These are phyloP conservation scores for Cladosporium halotolerans DNA, from an alignment of 2,329 filamentous ascomycete species.

Conservation along the genomic window DNA sequence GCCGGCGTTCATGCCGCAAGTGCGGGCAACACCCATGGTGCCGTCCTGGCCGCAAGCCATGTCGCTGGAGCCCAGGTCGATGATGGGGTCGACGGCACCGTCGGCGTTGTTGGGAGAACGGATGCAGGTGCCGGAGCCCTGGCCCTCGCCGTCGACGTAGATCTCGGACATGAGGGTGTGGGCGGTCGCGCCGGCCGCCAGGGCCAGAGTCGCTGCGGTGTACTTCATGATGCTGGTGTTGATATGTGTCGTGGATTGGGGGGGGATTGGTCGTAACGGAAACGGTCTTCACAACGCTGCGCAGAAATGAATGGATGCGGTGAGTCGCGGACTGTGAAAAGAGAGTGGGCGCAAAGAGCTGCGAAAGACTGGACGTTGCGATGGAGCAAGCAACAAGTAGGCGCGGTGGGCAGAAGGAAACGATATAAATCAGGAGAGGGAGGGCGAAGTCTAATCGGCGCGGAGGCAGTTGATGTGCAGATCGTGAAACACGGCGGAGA, in stretches of 20 bases:
- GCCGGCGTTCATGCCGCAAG: slow-evolving; percentile 44
- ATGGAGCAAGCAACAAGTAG: neutral
- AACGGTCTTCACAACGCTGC: neutral
- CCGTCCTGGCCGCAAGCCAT: slow-evolving; percentile 61
- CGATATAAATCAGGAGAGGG: slow-evolving; percentile 9
- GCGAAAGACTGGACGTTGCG: slow-evolving; percentile 5
- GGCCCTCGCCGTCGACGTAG: slow-evolving; percentile 47
- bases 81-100: slow-evolving; percentile 53
- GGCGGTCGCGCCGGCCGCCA: slow-evolving; percentile 15
- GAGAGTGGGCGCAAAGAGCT: slow-evolving; percentile 9
- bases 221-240: slow-evolving; percentile 13
- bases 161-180: slow-evolving; percentile 62
- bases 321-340: slow-evolving; percentile 5
- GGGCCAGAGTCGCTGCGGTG: slow-evolving; percentile 12
- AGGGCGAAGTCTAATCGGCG: neutral
- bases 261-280: neutral
- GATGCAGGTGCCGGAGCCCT: slow-evolving; percentile 67
- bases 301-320: slow-evolving; percentile 11
- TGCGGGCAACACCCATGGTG: slow-evolving; percentile 42
- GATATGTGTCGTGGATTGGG: neutral
- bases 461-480: slow-evolving; percentile 1
- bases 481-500: slow-evolving; percentile 8
- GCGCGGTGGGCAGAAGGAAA: neutral
- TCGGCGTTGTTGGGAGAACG: slow-evolving; percentile 54
- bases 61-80: slow-evolving; percentile 50